A percentile compares a stretch with the other conserved stretches of the same genome.
These are phyloP conservation scores for Aspergillus alliaceus DNA, from an alignment of 2,329 filamentous ascomycete species.

Conservation along the genomic window DNA sequence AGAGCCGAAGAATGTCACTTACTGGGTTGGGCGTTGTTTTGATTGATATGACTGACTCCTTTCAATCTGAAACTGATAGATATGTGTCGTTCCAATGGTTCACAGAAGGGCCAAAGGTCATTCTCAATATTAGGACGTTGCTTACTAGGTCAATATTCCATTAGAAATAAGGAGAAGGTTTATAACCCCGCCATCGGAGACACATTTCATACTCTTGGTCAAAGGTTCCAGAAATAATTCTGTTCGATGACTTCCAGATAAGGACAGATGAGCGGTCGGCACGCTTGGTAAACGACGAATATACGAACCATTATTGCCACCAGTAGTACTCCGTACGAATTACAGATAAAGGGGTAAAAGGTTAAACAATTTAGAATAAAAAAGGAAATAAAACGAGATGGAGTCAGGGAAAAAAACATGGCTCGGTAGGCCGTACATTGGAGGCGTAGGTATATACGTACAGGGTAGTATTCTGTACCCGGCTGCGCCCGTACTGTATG, in stretches of 20 bases:
- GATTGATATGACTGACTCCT: conserved; percentile 6
- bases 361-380: background rate
- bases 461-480: conserved; percentile 12
- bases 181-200: background rate
- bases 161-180: background rate
- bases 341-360: background rate
- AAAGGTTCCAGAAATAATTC: background rate
- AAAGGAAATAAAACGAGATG: conserved; percentile 5
- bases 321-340: background rate
- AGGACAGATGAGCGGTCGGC: background rate
- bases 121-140: background rate
- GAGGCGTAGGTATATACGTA: conserved; percentile 1
- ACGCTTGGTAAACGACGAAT: background rate
- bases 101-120: background rate
- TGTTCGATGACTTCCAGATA: background rate
- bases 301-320: background rate
- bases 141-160: background rate
- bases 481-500: conserved; percentile 17
- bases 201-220: background rate
- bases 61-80: conserved; percentile 12
- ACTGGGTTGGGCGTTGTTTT: conserved; percentile 6
- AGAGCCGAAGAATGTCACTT: conserved; percentile 18
- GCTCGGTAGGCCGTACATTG: too few species aligned
- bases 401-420: background rate
- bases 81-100: conserved; percentile 6